Conservation (phyloP, 768 basidiomycete genomes). For the Daedaleopsis nitida region DNA sequence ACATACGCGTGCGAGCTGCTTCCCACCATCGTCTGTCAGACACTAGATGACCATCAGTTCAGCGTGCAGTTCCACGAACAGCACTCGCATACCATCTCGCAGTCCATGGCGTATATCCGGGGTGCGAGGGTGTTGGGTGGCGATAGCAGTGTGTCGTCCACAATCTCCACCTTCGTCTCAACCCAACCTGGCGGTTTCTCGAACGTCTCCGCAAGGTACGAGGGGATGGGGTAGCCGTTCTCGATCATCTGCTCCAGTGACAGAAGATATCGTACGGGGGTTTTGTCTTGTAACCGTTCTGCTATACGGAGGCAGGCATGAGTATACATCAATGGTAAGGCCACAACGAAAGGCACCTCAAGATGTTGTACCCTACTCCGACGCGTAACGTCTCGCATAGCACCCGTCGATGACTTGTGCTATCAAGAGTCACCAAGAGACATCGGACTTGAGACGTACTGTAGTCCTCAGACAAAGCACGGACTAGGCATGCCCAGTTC, state of each 20-base stretch:
- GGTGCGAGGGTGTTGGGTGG: slow-evolving; percentile 39
- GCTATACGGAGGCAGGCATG: slow-evolving; percentile 37
- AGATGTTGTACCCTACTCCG: too few relatives aligned
- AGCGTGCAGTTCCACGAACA: background rate
- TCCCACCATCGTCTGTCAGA: slow-evolving; percentile 87
- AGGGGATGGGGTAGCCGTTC: slow-evolving; percentile 89
- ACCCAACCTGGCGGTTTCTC: slow-evolving; percentile 73
- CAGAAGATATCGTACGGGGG: slow-evolving; percentile 72
- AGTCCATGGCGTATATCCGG: slow-evolving; percentile 85
- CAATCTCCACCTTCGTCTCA: slow-evolving; percentile 51
- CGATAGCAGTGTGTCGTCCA: slow-evolving; percentile 36
- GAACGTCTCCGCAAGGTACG: slow-evolving; percentile 76
- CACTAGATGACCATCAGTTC: slow-evolving; percentile 52
- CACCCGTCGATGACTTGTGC: too few relatives aligned
- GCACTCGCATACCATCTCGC: slow-evolving; percentile 82
- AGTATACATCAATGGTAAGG: background rate
- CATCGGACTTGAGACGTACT: too few relatives aligned
- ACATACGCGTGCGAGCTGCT: slow-evolving; percentile 84
- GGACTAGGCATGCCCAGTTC: slow-evolving; percentile 10
- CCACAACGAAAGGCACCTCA: too few relatives aligned
- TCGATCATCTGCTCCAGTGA: slow-evolving; percentile 88
- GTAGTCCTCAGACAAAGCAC: background rate
- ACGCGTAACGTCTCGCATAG: too few relatives aligned
- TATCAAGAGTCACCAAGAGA: too few relatives aligned
- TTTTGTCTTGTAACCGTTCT: slow-evolving; percentile 61